These are phyloP conservation scores for Cutaneotrichosporon arboriforme DNA, from an alignment of 1,284 basidiomycete genomes.

Conservation along the genomic window DNA sequence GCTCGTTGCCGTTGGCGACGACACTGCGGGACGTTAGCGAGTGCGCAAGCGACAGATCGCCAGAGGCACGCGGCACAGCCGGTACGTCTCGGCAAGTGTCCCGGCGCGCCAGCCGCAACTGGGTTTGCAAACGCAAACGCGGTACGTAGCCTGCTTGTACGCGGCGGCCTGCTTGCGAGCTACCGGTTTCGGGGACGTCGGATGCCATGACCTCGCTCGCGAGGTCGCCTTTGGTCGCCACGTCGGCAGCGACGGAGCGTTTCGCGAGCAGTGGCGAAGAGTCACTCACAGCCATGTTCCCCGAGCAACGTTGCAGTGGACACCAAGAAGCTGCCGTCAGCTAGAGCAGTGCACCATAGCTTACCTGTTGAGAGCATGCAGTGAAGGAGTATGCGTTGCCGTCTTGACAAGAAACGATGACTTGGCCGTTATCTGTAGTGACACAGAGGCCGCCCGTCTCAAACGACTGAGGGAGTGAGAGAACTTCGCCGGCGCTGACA, in stretches of 20 bases:
- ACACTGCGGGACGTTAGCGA: slow-evolving; percentile 1
- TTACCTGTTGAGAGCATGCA: slow-evolving; percentile 29
- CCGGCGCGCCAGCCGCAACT: neutral
- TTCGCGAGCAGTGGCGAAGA: too few relatives aligned
- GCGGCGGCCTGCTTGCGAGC: too few relatives aligned
- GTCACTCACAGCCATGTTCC: slow-evolving; percentile 31
- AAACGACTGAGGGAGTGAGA: slow-evolving; percentile 1
- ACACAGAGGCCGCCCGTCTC: slow-evolving; percentile 6
- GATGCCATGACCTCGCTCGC: too few relatives aligned
- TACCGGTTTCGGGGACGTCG: too few relatives aligned
- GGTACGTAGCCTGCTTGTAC: too few relatives aligned
- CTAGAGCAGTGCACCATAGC: neutral
- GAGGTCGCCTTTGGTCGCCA: too few relatives aligned
- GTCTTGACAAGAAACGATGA: slow-evolving; percentile 16
- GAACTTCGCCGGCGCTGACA: neutral
- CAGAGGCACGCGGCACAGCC: neutral
- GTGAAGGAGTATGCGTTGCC: slow-evolving; percentile 20
- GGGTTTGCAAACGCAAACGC: too few relatives aligned
- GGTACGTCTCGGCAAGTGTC: neutral
- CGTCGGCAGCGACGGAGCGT: too few relatives aligned
- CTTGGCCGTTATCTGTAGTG: slow-evolving; percentile 38
- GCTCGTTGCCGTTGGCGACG: slow-evolving; percentile 25
- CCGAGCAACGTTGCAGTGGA: slow-evolving; percentile 31
- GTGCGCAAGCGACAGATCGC: neutral
- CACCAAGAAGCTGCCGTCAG: slow-evolving; percentile 26